Evolutionary conservation across 352 stramenopile species (phyloP).

Genomic region (Globisporangium nodosum): DNA sequence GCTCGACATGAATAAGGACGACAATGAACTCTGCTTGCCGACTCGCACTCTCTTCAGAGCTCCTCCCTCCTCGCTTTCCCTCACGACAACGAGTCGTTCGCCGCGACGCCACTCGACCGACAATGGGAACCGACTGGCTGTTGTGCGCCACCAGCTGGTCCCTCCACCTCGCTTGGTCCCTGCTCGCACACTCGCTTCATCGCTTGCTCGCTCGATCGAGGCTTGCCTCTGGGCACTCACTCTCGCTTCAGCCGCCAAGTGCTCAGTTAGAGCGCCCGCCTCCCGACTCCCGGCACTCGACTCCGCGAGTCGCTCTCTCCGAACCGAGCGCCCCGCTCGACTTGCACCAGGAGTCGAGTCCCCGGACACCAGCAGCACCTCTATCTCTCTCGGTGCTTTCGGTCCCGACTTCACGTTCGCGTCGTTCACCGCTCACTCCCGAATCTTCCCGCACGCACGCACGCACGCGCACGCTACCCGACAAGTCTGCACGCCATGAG

Average conservation of each 20-base stretch:
- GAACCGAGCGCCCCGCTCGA: background rate
- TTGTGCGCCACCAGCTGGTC: background rate
- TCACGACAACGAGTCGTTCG: background rate
- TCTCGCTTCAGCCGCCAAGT: constrained; percentile 1
- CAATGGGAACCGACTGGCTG: background rate
- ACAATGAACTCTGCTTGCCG: background rate
- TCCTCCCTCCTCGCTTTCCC: background rate
- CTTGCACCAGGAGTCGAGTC: background rate
- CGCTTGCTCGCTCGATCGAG: background rate
- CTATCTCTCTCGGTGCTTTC: background rate
- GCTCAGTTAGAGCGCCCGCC: background rate
- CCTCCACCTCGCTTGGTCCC: background rate
- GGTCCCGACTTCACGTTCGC: no score
- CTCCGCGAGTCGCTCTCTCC: background rate
- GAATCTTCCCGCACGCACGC: background rate
- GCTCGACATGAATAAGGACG: no score
- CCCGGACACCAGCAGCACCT: background rate
- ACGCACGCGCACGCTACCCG: background rate
- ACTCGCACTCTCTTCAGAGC: background rate
- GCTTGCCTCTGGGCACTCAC: constrained; percentile 1
- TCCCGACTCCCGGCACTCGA: background rate
- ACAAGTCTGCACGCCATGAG: background rate
- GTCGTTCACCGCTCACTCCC: background rate
- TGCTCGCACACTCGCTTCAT: background rate
- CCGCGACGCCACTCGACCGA: background rate